Base-by-base conservation (phyloP, 2,329 filamentous ascomycete species). In the Bipolaris oryzae region DNA sequence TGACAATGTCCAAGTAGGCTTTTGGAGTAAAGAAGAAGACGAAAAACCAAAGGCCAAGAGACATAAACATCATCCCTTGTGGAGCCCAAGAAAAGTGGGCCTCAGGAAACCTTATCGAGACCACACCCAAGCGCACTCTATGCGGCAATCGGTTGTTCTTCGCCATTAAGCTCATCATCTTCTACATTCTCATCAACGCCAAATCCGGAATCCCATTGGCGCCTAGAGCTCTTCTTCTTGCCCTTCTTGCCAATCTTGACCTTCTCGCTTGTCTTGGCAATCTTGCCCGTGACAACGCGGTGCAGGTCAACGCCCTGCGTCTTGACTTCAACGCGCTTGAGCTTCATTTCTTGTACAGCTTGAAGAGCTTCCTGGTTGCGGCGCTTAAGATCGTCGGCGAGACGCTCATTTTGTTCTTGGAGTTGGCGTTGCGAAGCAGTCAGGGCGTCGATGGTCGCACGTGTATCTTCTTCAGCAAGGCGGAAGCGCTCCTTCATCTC, bases 161-260 rank as follows among this genome's bases (percentile, higher is more conserved):
- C 63, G 3, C 42, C 57, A 9, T 55, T 53, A 3, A 52, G 31
- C 20, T 58, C 57, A n/a, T 57, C 43, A 2, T 63, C 61, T 42
- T 69, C 64, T 1, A 58, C 50, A 23, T 64, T 58, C 46, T 64
- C 63, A 18, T 70, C 69, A 16, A 71, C 63, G 18, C 69, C 71
- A 49, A 75, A 71, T 6, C 74, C 74, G 5, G 71, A 74, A 39
- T 75, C 74, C 60, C 68, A 73, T 44, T 69, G 66, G 31, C 73
- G 61, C 54, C 63, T 69, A 18, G 68, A 43, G 7, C 62, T 54
- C 57, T 66, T 69, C 50, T 67, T 66, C 56, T 62, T 64, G 31
- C 55, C 66, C 63, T 74, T 75, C 63, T 75, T 75, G 33, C 61
- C 60, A 11, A 74, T 53, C 56, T 70, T 72, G 28, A 74, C 63